Evolutionary conservation across 1,284 basidiomycete species (phyloP), one percentile per base, ranked within the genome.

Genomic region (Amylostereum areolatum): DNA sequence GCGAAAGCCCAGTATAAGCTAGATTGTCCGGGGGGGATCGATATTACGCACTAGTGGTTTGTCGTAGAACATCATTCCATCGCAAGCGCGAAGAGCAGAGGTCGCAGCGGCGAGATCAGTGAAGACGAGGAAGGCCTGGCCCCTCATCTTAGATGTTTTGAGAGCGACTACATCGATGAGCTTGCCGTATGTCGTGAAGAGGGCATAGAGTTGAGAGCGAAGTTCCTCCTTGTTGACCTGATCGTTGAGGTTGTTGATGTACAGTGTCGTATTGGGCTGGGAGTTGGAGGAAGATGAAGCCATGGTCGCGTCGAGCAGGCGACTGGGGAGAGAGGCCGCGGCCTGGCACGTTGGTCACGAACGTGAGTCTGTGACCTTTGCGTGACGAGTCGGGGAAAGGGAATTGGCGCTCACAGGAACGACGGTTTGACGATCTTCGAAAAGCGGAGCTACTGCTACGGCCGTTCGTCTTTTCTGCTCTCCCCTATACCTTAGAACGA

Each of bases 71-170:
- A 83, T 58, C 77, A 96, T 91, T 48, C 94, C 94, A 59, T 90
- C 85, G 62, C 94, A 86, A 43, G 86, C 90, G 39, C 94, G 78
- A 79, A 97, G 77, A 18, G 95, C 97, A 34, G 92, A 80, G 9
- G 94, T 97, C 48, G 94, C 92, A 44, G 84, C 80, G 18, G 88
- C 80, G 51, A 94, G 81, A 70, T 95, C 92, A 54, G 83, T 80
- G 69, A 97, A 99, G 55, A 97, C 94, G 59, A 99, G 81, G 67
- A 97, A 99, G 1, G 96, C 96, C 70, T 97, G 95, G 2, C 96
- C 96, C 54, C 90, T 82, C 84, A 94, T 94, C 62, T 85, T 89
- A 48, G 80, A 69, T 56, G 75, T 82, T 65, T 97, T 94, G 40
- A 89, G 85, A n/a, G 96, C 94, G 46, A 98, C 82, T 46, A 99